Evolutionary conservation across 768 basidiomycete species (phyloP).

Genomic region (Collybia sordida): DNA sequence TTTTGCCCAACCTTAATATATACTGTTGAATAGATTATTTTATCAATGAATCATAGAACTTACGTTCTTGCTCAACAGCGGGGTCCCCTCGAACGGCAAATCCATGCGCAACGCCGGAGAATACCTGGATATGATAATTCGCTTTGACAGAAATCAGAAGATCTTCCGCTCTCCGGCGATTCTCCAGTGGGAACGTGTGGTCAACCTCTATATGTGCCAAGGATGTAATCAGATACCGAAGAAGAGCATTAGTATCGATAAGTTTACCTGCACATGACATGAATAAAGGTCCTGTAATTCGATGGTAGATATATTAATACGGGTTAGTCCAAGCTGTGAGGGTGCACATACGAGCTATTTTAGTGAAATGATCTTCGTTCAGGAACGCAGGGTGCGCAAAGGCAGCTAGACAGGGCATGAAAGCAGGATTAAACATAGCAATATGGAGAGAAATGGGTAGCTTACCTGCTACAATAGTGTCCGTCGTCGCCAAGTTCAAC

Average conservation of each 20-base stretch:
- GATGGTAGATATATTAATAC: not conserved
- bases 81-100: slow-evolving; percentile 49
- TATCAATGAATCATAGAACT: slow-evolving; percentile 11
- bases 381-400: slow-evolving; percentile 42
- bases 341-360: slow-evolving; percentile 43
- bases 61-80: slow-evolving; percentile 37
- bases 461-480: slow-evolving; percentile 47
- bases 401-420: too few species aligned
- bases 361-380: slow-evolving; percentile 45
- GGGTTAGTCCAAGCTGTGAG: not conserved
- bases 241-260: not conserved
- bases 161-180: slow-evolving; percentile 56
- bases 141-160: slow-evolving; percentile 50
- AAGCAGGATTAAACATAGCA: not conserved
- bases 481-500: slow-evolving; percentile 43
- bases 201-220: slow-evolving; percentile 44
- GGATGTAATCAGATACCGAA: not conserved
- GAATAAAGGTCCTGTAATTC: slow-evolving; percentile 45
- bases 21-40: not conserved
- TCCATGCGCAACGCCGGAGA: slow-evolving; percentile 49
- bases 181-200: slow-evolving; percentile 47
- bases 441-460: not conserved
- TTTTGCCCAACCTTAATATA: slow-evolving; percentile 52
- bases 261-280: slow-evolving; percentile 53
- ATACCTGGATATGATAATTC: slow-evolving; percentile 57